Conservation (phyloP, 202 grass and related monocot genomes). For the Setaria viridis region DNA sequence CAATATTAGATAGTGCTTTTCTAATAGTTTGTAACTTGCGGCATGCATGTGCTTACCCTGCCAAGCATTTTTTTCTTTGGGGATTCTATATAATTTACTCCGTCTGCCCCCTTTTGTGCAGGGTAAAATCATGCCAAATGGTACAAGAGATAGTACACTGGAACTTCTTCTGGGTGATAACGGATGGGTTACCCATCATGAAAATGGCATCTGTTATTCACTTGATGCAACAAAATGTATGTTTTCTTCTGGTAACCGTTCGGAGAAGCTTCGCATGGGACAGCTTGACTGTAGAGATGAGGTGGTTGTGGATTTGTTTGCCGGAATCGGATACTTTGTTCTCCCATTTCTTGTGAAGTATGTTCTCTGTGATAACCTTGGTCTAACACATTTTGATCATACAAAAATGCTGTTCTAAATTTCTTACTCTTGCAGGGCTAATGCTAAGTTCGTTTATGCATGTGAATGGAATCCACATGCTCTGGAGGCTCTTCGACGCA, state of each 20-base stretch:
- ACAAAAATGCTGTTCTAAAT: constrained; percentile 30
- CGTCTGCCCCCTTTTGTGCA: constrained; percentile 44
- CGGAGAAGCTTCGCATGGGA: constrained; percentile 91
- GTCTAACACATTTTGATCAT: background rate
- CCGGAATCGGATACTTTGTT: constrained; percentile 96
- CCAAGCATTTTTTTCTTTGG: constrained; percentile 29
- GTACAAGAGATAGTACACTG: constrained; percentile 91
- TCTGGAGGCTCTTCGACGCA: constrained; percentile 73
- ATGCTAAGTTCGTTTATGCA: constrained; percentile 93
- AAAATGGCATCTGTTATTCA: constrained; percentile 89
- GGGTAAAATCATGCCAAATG: constrained; percentile 83
- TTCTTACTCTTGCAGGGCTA: constrained; percentile 64
- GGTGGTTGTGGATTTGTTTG: constrained; percentile 90
- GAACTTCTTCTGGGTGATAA: constrained; percentile 81
- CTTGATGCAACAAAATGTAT: constrained; percentile 96
- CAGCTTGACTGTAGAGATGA: constrained; percentile 81
- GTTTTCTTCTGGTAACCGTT: constrained; percentile 97
- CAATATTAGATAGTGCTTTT: constrained; percentile 14
- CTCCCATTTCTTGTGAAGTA: constrained; percentile 98
- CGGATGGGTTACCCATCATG: constrained; percentile 83
- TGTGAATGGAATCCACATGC: constrained; percentile 97
- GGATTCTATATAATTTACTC: constrained; percentile 3
- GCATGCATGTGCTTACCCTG: constrained; percentile 12
- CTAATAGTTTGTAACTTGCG: constrained; percentile 4
- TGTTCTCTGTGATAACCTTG: constrained; percentile 21